Conservation (phyloP, 805 yeast species). For the Candida coleopterorum region DNA sequence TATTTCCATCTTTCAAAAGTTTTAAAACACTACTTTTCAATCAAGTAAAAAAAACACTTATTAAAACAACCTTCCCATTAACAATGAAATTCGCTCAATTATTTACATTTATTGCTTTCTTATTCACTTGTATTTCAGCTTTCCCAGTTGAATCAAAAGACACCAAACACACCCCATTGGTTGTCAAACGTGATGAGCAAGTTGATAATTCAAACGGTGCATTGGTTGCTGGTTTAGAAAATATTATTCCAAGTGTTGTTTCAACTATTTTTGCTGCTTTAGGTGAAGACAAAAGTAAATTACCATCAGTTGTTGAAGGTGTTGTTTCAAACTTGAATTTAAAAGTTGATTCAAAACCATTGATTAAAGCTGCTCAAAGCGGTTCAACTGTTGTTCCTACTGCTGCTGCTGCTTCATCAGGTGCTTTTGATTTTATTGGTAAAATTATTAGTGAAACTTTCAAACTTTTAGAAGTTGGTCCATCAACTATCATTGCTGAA, state of each 20-base stretch:
- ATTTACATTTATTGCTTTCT: too few species aligned
- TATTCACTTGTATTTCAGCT: too few species aligned
- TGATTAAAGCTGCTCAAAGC: background rate
- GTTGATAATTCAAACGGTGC: too few species aligned
- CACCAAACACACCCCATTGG: too few species aligned
- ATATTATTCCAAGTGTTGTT: slow-evolving; percentile 2
- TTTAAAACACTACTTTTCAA: background rate
- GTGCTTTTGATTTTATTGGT: background rate
- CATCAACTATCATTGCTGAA: slow-evolving; percentile 1
- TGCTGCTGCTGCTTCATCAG: background rate
- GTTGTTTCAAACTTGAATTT: background rate
- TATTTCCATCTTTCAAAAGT: too few species aligned
- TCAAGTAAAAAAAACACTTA: background rate
- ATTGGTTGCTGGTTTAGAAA: too few species aligned
- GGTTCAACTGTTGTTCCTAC: background rate
- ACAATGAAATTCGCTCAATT: too few species aligned
- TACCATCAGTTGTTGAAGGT: background rate
- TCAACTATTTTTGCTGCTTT: slow-evolving; percentile 1
- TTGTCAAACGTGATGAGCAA: too few species aligned
- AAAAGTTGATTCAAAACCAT: background rate
- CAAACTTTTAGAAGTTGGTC: slow-evolving; percentile 1
- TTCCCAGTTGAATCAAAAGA: too few species aligned
- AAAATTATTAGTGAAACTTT: slow-evolving; percentile 1
- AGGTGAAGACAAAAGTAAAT: background rate
- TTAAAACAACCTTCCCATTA: too few species aligned